A percentile compares a stretch with the other conserved stretches of the same genome.
Conservation (phyloP, 2,329 filamentous ascomycete genomes). For the Penicillium sp. region DNA sequence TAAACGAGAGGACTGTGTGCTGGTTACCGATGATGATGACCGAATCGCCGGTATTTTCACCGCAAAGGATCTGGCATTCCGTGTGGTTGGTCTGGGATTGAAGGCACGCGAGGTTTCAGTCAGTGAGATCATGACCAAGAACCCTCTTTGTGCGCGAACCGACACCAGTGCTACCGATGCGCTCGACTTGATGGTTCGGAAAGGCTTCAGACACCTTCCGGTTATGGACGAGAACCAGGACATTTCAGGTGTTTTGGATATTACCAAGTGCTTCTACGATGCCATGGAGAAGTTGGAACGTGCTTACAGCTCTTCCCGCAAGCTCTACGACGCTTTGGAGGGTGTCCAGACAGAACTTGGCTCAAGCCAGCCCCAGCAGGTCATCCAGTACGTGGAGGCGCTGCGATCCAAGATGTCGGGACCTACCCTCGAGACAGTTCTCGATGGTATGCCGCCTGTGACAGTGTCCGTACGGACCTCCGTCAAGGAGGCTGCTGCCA, state of each 20-base stretch:
- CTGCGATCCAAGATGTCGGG: constrained; percentile 95
- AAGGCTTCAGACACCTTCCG: constrained; percentile 93
- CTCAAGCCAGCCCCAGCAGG: constrained; percentile 92
- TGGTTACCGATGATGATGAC: constrained; percentile 97
- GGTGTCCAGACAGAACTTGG: constrained; percentile 96
- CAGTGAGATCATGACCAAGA: constrained; percentile 99
- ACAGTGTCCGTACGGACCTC: constrained; percentile 95
- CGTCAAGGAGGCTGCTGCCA: constrained; percentile 85
- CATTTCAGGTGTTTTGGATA: constrained; percentile 95
- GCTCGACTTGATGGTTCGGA: constrained; percentile 94
- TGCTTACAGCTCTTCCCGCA: constrained; percentile 94
- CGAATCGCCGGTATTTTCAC: constrained; percentile 98
- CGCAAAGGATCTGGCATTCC: constrained; percentile 95
- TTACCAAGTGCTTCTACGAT: constrained; percentile 99
- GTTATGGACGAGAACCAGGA: constrained; percentile 99
- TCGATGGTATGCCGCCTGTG: constrained; percentile 85
- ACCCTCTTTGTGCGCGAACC: constrained; percentile 92
- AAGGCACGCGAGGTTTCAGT: constrained; percentile 89
- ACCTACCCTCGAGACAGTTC: constrained; percentile 86
- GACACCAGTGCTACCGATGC: constrained; percentile 98
- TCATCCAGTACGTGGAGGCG: constrained; percentile 98
- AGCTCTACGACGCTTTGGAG: constrained; percentile 94
- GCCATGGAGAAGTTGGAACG: constrained; percentile 99
- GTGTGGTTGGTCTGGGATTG: constrained; percentile 84
- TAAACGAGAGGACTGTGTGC: constrained; percentile 94